Evolutionary conservation across 2,329 filamentous ascomycete species (phyloP).

Genomic region (Plectosphaerella sp.): DNA sequence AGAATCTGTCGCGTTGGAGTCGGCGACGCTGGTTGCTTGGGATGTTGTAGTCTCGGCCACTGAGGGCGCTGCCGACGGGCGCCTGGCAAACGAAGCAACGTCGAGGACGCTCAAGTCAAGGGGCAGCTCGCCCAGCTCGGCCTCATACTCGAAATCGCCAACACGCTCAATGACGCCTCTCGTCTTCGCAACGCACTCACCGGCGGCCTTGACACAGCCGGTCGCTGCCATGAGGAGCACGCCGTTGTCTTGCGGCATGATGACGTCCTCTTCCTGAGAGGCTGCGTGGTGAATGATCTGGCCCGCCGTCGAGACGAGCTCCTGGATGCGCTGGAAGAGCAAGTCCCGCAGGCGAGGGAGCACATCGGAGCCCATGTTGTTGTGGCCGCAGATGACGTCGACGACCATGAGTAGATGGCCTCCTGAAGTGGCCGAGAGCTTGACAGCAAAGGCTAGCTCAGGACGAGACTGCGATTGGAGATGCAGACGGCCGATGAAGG

Average conservation of each 20-base stretch:
- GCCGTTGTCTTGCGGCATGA: conserved; percentile 75
- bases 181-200: conserved; percentile 85
- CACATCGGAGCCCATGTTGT: conserved; percentile 60
- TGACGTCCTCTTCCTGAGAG: conserved; percentile 70
- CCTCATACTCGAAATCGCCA: conserved; percentile 85
- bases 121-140: conserved; percentile 51
- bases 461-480: conserved; percentile 87
- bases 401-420: conserved; percentile 74
- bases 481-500: conserved; percentile 86
- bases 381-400: conserved; percentile 76
- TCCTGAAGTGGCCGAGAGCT: conserved; percentile 78
- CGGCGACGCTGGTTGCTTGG: conserved; percentile 32
- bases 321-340: conserved; percentile 76
- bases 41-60: conserved; percentile 24
- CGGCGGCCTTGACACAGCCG: conserved; percentile 81
- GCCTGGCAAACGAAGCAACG: conserved; percentile 27
- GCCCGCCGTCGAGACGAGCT: conserved; percentile 75
- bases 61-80: conserved; percentile 22
- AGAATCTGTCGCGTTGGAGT: conserved; percentile 28
- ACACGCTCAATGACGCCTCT: conserved; percentile 82
- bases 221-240: conserved; percentile 75
- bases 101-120: conserved; percentile 52
- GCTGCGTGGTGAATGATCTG: conserved; percentile 69
- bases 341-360: conserved; percentile 65
- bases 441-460: conserved; percentile 76